These are phyloP conservation scores for Bisporella sp. DNA, from an alignment of 2,329 filamentous ascomycete genomes.

Conservation along the genomic window DNA sequence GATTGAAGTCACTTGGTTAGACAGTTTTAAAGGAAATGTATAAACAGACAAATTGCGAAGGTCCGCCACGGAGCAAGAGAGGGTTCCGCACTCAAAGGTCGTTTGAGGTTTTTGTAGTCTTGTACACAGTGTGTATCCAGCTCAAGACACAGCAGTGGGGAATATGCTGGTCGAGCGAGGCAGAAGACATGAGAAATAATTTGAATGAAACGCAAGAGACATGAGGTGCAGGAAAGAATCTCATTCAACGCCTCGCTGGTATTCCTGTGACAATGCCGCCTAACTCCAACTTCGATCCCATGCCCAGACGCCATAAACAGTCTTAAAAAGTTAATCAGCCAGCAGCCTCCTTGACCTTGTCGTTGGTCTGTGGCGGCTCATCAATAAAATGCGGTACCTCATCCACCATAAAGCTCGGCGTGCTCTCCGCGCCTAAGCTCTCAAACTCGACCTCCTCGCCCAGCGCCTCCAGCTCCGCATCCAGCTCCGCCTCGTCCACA, in stretches of 20 bases:
- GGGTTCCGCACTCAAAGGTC: neutral
- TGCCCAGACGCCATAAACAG: neutral
- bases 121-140: neutral
- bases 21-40: neutral
- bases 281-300: neutral
- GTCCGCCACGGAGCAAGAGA: neutral
- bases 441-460: conserved; percentile 93
- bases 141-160: neutral
- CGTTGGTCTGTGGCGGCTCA: conserved; percentile 67
- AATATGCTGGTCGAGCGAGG: neutral
- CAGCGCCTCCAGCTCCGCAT: conserved; percentile 91
- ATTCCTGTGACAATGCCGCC: neutral
- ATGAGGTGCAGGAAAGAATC: neutral
- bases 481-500: conserved; percentile 91
- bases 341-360: conserved; percentile 77
- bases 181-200: neutral
- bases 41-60: neutral
- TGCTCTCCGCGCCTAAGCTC: conserved; percentile 42
- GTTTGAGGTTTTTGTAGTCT: neutral
- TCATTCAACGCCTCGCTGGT: neutral
- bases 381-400: conserved; percentile 89
- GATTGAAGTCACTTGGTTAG: no score
- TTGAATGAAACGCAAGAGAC: neutral
- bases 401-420: conserved; percentile 86
- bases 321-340: conserved; percentile 29